phyloP scores from a whole-genome alignment of 75 land plant species.

The Picea sitchensis region DNA sequence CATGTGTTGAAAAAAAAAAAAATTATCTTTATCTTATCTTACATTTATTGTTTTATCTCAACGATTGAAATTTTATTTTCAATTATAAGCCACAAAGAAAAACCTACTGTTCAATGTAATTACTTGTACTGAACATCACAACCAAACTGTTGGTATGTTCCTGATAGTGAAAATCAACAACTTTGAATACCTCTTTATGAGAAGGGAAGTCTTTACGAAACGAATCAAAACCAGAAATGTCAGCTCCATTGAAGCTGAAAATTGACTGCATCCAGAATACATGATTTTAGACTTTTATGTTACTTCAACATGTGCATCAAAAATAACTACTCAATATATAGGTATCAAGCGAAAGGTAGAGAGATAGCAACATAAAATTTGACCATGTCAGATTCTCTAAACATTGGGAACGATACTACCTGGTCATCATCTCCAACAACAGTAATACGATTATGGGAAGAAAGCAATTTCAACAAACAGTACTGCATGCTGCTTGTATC shows the following conservation, averaged over 20 bases:
- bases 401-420: slow-evolving; percentile 26
- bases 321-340: background rate
- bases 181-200: slow-evolving; percentile 68
- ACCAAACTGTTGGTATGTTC: slow-evolving; percentile 5
- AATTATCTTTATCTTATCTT: too few relatives aligned
- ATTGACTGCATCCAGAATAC: slow-evolving; percentile 67
- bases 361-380: background rate
- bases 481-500: slow-evolving; percentile 97
- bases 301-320: background rate
- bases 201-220: slow-evolving; percentile 85
- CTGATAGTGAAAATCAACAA: background rate
- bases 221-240: slow-evolving; percentile 77
- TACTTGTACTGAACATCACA: background rate
- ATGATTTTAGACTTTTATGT: background rate
- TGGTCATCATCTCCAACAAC: slow-evolving; percentile 98
- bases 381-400: background rate
- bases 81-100: too few relatives aligned
- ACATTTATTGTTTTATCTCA: too few relatives aligned
- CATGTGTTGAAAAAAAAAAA: too few relatives aligned
- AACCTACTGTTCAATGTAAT: too few relatives aligned
- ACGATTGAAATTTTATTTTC: too few relatives aligned
- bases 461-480: slow-evolving; percentile 58
- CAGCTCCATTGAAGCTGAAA: slow-evolving; percentile 97
- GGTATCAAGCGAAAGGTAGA: background rate
- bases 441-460: slow-evolving; percentile 82